Base-by-base conservation (phyloP, 2,329 filamentous ascomycete genomes). In the Aspergillus clavatus region DNA sequence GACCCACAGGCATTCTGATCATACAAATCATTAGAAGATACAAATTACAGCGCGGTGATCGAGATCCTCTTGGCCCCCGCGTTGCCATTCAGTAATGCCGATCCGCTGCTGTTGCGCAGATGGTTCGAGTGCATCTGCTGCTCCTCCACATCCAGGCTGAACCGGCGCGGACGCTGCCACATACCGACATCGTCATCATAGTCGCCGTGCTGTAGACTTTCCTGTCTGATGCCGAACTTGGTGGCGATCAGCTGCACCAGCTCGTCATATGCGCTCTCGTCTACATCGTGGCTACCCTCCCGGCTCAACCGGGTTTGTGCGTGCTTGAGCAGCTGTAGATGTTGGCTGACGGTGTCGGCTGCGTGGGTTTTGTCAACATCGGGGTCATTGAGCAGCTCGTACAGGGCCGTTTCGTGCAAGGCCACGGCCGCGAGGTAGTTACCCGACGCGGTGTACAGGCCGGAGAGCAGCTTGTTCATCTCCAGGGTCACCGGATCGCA, bases 381-480 rank as follows among this genome's bases (percentile, higher is more conserved):
- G 1, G 57, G 47, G 39, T 60, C 61, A 37, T 54, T 54, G 23
- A 66, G 45, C 5, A 66, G 43, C 35, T 66, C 61, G 1, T 62
- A 53, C 3, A 66, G 46, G 0, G 55, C 54, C 0, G 58, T 58
- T 40, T 66, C 63, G 44, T 66, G 63, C 29, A 66, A 45, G 2
- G 61, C 52, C 0, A 56, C 57, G 0, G 63, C 62, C 1, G 62
- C 58, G 10, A 60, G 53, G 47, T 65, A 51, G 44, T 66, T 57
- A 0, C 56, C 56, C 0, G 62, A 63, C 0, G 62, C 63, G 5
- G 73, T 76, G 64, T 74, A 78, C 1, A 79, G 66, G 27, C 72
- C 64, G 0, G 74, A 73, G 4, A 79, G 69, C 8, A 78, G 62
- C 51, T 72, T 70, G 48, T 69, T 75, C 52, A 75, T 72, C 43